phyloP scores from a whole-genome alignment of 2,329 filamentous ascomycete genomes.

The Trichoderma oligosporum region DNA sequence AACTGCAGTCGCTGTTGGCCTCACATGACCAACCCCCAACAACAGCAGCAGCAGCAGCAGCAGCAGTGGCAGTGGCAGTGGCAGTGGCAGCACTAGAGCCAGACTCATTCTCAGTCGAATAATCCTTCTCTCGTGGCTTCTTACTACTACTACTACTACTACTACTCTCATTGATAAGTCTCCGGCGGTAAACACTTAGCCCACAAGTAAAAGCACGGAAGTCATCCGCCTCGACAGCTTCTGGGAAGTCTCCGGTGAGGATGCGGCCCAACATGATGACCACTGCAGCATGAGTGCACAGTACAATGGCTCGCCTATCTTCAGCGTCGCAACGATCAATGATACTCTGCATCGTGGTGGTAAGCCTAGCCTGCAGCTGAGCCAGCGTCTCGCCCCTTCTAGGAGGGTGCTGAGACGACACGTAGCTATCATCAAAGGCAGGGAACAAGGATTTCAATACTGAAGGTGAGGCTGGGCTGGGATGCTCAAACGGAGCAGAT shows the following conservation, averaged over 20 bases:
- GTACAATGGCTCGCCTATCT: constrained; percentile 64
- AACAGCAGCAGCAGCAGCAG: no score
- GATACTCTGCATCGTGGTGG: constrained; percentile 64
- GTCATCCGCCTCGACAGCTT: constrained; percentile 68
- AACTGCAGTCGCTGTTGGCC: constrained; percentile 79
- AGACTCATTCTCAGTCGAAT: background rate
- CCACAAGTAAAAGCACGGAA: constrained; percentile 83
- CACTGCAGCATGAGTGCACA: constrained; percentile 87
- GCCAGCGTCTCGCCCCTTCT: constrained; percentile 71
- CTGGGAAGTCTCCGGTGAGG: constrained; percentile 74
- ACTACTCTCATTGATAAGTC: constrained; percentile 22
- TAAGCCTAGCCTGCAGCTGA: constrained; percentile 75
- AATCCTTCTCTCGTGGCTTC: background rate
- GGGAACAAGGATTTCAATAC: constrained; percentile 67
- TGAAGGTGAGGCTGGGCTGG: constrained; percentile 63
- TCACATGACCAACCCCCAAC: constrained; percentile 77
- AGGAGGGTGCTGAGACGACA: constrained; percentile 63
- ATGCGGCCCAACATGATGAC: constrained; percentile 82
- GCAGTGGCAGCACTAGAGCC: background rate
- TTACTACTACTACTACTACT: no score
- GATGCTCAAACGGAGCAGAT: constrained; percentile 78
- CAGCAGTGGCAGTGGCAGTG: no score
- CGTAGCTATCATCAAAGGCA: constrained; percentile 54
- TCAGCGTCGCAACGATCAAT: constrained; percentile 70
- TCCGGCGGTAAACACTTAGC: constrained; percentile 59